Percentiles rank a stretch among this genome's conserved stretches.
Evolutionary conservation across 768 basidiomycete species (phyloP).

Genomic region (Naganishia randhawae): DNA sequence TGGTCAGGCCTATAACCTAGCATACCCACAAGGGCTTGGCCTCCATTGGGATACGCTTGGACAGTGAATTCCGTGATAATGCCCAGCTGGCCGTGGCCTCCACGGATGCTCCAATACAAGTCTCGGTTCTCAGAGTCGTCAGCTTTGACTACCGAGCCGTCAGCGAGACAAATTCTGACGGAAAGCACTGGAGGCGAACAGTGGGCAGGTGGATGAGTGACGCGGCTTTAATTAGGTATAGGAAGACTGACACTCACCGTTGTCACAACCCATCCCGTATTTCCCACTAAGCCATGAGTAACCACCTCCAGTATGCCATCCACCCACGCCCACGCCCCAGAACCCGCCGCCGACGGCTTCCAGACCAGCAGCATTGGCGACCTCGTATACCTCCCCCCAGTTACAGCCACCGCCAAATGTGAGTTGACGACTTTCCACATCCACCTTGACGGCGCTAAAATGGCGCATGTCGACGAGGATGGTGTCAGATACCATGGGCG

Average conservation of each 20-base stretch:
- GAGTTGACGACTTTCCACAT: background rate
- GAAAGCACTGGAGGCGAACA: background rate
- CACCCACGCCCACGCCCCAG: background rate
- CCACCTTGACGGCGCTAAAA: background rate
- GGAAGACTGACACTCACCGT: too few relatives aligned
- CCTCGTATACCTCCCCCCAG: conserved; percentile 17
- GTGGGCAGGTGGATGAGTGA: background rate
- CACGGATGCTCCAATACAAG: conserved; percentile 9
- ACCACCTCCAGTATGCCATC: background rate
- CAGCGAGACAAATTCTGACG: background rate
- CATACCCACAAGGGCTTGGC: background rate
- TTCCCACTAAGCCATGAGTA: conserved; percentile 1
- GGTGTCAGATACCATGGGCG: background rate
- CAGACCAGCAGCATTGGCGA: background rate
- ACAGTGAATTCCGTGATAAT: background rate
- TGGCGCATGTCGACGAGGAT: conserved; percentile 20
- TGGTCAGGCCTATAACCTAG: conserved; percentile 2
- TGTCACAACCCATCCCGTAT: conserved; percentile 9
- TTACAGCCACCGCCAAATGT: conserved; percentile 13
- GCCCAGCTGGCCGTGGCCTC: conserved; percentile 7
- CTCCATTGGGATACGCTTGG: background rate
- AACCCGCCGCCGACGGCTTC: background rate
- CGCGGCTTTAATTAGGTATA: too few relatives aligned
- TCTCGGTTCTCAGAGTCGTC: background rate
- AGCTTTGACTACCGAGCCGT: background rate